Base-by-base conservation (phyloP, 345 rosid species). In the Trapa incisa region DNA sequence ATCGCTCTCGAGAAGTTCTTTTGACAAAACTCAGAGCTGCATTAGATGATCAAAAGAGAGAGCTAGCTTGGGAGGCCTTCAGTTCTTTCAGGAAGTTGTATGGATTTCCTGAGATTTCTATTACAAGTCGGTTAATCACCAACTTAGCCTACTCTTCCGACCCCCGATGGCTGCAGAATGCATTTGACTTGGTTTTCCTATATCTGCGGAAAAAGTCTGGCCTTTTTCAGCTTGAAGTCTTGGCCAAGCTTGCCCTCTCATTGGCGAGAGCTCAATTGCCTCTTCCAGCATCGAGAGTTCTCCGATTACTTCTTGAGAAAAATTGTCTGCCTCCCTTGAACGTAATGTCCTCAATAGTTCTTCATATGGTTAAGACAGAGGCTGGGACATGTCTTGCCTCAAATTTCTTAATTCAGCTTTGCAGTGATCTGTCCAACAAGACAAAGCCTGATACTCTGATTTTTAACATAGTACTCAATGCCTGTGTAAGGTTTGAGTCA, bases 331-430 rank as follows among this genome's bases (percentile, higher is more conserved):
- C 83, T 7, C 63, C 78, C 1, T 47, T 75, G 64, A 68, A 78
- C 72, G 65, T 86, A 6, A 53, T 86, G 72, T 54, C 61, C 64
- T 77, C 81, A 70, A 72, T 87, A 5, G 61, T 88, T 72, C 80
- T 83, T 76, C 92, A 94, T 75, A 70, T 91, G 92, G 92, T 87
- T 75, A 87, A 88, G 80, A 77, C 86, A 5, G 84, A 89, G 70
- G 76, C 74, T 22, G 97, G 99, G 45, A 68, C 88, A 47, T 83
- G 76, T 68, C 68, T 91, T 53, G 91, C 85, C 4, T 87, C 92
- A 43, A 88, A 91, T 75, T 71, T 83, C 66, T 76, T 91, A 79
- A 71, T 86, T 81, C 84, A 85, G 76, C 68, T 87, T 60, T 90
- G 92, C 68, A 83, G 78, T 68, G 64, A 70, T 65, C 72, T 79